Base-by-base conservation (phyloP, 495 filamentous ascomycete species). In the Xylaria intraflava region DNA sequence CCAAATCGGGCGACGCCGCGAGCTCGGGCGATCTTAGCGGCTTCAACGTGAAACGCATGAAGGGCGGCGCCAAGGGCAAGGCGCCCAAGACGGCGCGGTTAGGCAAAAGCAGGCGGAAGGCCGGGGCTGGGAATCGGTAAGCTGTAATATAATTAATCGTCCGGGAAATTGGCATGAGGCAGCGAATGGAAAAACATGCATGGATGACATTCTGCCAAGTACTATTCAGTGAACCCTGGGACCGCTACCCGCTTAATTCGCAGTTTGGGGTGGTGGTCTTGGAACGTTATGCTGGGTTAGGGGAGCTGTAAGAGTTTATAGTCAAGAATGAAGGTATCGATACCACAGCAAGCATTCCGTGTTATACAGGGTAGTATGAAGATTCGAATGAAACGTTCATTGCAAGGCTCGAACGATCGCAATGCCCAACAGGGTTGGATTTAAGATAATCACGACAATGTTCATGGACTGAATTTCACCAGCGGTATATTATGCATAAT, bases 1-100 rank as follows among this genome's bases (percentile, higher is more conserved):
- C 77, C 35, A 98, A 98, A 80, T 94, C 89, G 54, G 86, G 87
- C 49, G 91, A 96, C 72, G 89, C 90, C 39, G 65, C 73, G 27
- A 89, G 84, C 49, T 88, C 80, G 44, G 83, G 78, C 49, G 94
- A 97, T 72, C 61, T 94, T 65, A 80, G 81, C 56, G 79, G 77
- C 6, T 96, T 91, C 74, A 90, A 82, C 40, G 75, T 67, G 19
- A 89, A 83, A 79, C 86, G 85, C 77, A 94, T 95, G 86, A 96
- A 95, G 77, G 69, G 52, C 22, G 60, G 62, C 24, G 58, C 49
- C 29, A 58, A 51, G 51, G 51, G 46, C 27, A 56, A 56, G 44
- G 46, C 51, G 26, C 53, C 53, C 35, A 60, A 49, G 46, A 59
- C 49, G 48, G 54, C 44, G 39, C 43, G 24, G 49, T 48, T 64